Conservation (phyloP, 1,139 yeast genomes). For the Nakaseomyces nivariensis region DNA sequence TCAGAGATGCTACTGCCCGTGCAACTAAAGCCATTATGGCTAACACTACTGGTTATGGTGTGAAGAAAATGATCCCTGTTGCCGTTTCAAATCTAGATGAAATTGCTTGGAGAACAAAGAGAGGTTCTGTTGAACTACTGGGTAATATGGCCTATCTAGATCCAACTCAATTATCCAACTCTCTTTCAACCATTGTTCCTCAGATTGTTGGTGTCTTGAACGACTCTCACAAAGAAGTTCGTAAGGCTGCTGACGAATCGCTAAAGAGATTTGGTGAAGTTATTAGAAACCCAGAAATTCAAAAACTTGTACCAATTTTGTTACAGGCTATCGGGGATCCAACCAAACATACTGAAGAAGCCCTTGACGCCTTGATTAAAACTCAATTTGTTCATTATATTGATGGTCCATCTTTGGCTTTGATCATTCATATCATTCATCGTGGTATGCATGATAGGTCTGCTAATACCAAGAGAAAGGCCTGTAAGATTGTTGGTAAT, state of each 20-base stretch:
- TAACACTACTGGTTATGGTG: conserved; percentile 85
- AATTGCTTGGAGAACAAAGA: conserved; percentile 91
- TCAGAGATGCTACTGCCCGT: conserved; percentile 77
- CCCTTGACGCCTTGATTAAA: conserved; percentile 73
- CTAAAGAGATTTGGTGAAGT: conserved; percentile 92
- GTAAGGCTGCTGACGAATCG: conserved; percentile 88
- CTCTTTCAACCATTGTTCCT: conserved; percentile 84
- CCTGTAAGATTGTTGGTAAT: conserved; percentile 96
- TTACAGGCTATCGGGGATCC: conserved; percentile 95
- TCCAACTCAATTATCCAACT: conserved; percentile 85
- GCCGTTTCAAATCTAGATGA: conserved; percentile 82
- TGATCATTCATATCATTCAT: conserved; percentile 86
- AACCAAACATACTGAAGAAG: conserved; percentile 75
- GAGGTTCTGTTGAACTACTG: conserved; percentile 89
- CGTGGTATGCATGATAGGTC: conserved; percentile 93
- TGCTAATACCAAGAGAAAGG: conserved; percentile 83
- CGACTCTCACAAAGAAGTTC: conserved; percentile 92
- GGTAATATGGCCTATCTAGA: conserved; percentile 98
- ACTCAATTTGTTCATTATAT: conserved; percentile 96
- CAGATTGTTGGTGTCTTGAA: conserved; percentile 91
- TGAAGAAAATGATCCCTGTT: conserved; percentile 80
- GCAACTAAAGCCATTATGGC: conserved; percentile 89
- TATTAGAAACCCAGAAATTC: conserved; percentile 94
- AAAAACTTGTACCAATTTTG: conserved; percentile 75
- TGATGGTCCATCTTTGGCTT: conserved; percentile 94